A percentile compares a stretch with the other conserved stretches of the same genome.
Evolutionary conservation across 2,329 filamentous ascomycete species (phyloP).

Genomic region (Eurotiales sp.): DNA sequence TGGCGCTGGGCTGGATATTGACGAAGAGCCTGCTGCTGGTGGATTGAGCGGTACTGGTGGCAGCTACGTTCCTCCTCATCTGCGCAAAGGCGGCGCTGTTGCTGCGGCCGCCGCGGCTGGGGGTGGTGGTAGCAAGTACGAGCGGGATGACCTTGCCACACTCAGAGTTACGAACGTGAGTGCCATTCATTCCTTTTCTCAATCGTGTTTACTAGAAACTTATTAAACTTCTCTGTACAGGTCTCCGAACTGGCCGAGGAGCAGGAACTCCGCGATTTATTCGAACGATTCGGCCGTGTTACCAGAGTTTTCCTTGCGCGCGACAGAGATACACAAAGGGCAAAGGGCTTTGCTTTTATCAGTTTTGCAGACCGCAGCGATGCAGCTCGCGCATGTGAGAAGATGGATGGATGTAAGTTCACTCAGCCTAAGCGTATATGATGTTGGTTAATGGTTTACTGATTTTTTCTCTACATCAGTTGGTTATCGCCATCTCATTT

Average conservation of each 20-base stretch:
- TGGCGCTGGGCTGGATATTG: conserved; percentile 41
- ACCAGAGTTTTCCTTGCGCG: conserved; percentile 97
- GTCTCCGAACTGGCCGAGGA: conserved; percentile 98
- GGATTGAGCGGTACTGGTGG: conserved; percentile 63
- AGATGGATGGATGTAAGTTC: conserved; percentile 86
- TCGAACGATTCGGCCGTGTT: conserved; percentile 94
- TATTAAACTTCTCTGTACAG: conserved; percentile 40
- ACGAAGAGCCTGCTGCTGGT: conserved; percentile 41
- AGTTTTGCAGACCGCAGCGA: conserved; percentile 88
- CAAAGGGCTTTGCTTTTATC: conserved; percentile 99
- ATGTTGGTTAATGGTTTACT: conserved; percentile 18
- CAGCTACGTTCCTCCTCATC: conserved; percentile 90
- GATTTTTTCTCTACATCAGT: conserved; percentile 30
- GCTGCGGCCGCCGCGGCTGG: conserved; percentile 38
- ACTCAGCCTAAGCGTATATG: not conserved
- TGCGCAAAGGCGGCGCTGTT: conserved; percentile 64
- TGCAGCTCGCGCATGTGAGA: conserved; percentile 87
- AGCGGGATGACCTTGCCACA: conserved; percentile 93
- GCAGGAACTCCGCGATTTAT: conserved; percentile 91
- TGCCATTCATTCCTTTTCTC: conserved; percentile 25
- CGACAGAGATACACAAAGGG: conserved; percentile 90
- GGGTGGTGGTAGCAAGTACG: conserved; percentile 91
- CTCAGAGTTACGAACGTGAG: conserved; percentile 95
- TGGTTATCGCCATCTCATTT: conserved; percentile 51
- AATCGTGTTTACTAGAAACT: not conserved